Evolutionary conservation across 192 early-diverging fungal species (phyloP), one percentile per base, ranked within the genome.

Genomic region (Backusella liffmaniae): DNA sequence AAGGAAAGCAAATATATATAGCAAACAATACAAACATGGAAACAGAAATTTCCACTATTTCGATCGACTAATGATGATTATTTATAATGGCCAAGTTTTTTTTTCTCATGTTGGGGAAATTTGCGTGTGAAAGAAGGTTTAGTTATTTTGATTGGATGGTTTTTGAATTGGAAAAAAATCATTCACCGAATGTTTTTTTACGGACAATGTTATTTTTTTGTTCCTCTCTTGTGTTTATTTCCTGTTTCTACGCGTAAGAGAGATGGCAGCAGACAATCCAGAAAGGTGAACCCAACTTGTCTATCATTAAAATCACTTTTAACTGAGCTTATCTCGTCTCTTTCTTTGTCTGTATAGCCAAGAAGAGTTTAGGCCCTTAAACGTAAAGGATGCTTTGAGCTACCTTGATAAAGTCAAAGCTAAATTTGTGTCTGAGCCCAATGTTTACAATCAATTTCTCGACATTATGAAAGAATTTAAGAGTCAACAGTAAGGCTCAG

Each of bases 391-490:
- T 76, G 97, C 97, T 0, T 84, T 99, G 32, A 89, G 92, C 36
- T 99, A 99, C 84, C 86, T 99, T 41, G 97, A 99, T 72, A 87
- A 96, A 82, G 97, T 99, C 29, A 96, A 97, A 78, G 85, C 88
- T 39, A 94, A 94, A 76, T 98, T 98, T 76, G 84, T 86, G 66
- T 90, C 95, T 75, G 87, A 93, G 12, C 95, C 96, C 1, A 94
- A 96, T 72, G 95, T 98, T 6, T 99, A 99, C 85, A 98, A 97
- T 73, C 87, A 89, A 68, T 98, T 99, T 77, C 75, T 99, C 79
- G 97, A 97, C 76, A 98, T 98, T 46, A 99, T 99, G 97, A 97
- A 96, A 86, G 97, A 98, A 74, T 99, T 99, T 79, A 98, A 98
- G 82, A 92, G 92, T 70, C 95, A 97, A 75, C 86, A 79, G 93